Percentiles rank a stretch among this genome's conserved stretches.
Evolutionary conservation across 176 grass and related monocot species (phyloP).

Genomic region (Alopecurus myosuroides): DNA sequence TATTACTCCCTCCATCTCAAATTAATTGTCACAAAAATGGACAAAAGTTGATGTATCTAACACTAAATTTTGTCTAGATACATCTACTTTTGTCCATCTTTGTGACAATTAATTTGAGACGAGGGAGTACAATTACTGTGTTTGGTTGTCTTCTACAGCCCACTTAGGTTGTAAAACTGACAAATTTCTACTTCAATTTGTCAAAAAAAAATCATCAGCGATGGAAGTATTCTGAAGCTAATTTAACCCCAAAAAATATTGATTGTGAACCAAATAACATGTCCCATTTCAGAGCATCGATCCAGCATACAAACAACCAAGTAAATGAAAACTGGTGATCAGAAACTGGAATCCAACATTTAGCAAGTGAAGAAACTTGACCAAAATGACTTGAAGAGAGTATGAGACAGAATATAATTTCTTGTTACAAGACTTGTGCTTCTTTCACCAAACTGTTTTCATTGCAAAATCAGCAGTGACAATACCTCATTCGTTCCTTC

Average conservation of each 20-base stretch:
- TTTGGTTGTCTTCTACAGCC: neutral
- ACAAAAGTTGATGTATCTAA: too few species aligned
- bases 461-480: neutral
- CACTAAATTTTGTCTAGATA: too few species aligned
- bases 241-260: neutral
- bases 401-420: neutral
- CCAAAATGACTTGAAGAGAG: neutral
- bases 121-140: neutral
- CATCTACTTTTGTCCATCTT: too few species aligned
- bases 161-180: neutral
- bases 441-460: neutral
- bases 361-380: constrained; percentile 3
- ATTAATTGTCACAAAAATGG: too few species aligned
- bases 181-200: neutral
- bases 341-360: neutral
- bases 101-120: too few species aligned
- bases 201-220: neutral
- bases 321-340: neutral
- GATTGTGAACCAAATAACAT: neutral
- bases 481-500: constrained; percentile 71
- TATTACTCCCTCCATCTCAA: too few species aligned
- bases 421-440: neutral
- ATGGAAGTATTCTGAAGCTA: neutral
- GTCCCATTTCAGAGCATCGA: neutral
- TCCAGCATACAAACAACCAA: constrained; percentile 3